A percentile compares a stretch with the other conserved stretches of the same genome.
phyloP scores from a whole-genome alignment of 805 yeast genomes.

The Monosporozyma yasuniensis region DNA sequence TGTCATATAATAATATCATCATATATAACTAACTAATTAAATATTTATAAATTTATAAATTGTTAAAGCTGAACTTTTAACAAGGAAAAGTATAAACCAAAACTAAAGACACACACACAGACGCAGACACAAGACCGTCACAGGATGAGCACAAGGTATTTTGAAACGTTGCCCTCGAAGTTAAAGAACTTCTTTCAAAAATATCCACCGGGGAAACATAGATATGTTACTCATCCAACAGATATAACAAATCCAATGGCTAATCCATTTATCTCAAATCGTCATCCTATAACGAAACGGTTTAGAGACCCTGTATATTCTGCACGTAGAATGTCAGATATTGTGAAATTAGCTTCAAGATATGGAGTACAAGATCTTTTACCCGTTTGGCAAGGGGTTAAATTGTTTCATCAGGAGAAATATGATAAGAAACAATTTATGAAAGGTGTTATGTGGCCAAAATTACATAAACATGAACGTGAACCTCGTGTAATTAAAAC shows the following conservation, averaged over 20 bases:
- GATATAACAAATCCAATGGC: constrained; percentile 58
- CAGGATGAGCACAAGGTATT: constrained; percentile 30
- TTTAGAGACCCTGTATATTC: constrained; percentile 75
- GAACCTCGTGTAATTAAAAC: constrained; percentile 35
- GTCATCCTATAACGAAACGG: constrained; percentile 69
- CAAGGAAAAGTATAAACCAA: no score
- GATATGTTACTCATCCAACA: constrained; percentile 58
- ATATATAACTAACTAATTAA: constrained; percentile 2
- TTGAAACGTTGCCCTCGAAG: constrained; percentile 55
- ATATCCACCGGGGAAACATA: constrained; percentile 62
- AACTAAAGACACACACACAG: not conserved
- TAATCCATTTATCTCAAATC: constrained; percentile 82
- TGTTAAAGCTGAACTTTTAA: no score
- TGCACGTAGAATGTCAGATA: constrained; percentile 70
- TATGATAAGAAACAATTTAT: constrained; percentile 58
- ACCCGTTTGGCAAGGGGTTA: constrained; percentile 40
- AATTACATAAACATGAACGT: constrained; percentile 76
- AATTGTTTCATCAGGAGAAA: constrained; percentile 72
- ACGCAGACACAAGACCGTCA: not conserved
- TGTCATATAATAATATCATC: not conserved
- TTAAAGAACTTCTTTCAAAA: constrained; percentile 67
- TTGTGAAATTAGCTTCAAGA: constrained; percentile 72
- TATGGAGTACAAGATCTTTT: constrained; percentile 72
- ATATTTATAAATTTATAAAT: not conserved
- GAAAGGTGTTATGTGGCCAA: constrained; percentile 69